A percentile compares a stretch with the other conserved stretches of the same genome.
Conservation (phyloP, 495 filamentous ascomycete species). For the Lophium mytilinum region DNA sequence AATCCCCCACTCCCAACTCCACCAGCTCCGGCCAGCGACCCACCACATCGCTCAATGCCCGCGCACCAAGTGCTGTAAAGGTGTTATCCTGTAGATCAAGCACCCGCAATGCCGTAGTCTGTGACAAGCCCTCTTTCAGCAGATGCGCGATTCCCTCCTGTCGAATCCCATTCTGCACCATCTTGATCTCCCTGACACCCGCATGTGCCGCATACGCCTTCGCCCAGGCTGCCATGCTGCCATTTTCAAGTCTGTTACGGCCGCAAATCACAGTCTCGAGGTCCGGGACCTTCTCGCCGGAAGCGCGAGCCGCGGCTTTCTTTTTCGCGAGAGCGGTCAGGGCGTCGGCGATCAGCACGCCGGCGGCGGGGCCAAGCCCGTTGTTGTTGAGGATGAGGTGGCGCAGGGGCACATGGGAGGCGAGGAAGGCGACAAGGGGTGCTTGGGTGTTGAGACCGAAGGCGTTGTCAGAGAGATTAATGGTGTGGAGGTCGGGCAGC, state of each 20-base stretch:
- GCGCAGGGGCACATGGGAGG: constrained; percentile 73
- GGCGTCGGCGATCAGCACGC: constrained; percentile 74
- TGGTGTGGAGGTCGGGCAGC: constrained; percentile 72
- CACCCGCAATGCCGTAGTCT: constrained; percentile 55
- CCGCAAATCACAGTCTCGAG: constrained; percentile 94
- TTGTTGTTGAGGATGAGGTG: constrained; percentile 97
- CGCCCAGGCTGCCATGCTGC: constrained; percentile 92
- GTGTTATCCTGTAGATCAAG: constrained; percentile 97
- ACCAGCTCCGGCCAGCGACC: constrained; percentile 63
- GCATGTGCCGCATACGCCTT: constrained; percentile 73
- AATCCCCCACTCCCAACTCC: constrained; percentile 87
- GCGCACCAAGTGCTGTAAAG: constrained; percentile 74
- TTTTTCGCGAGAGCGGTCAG: constrained; percentile 67
- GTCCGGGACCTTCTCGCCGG: constrained; percentile 50
- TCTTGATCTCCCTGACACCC: constrained; percentile 73
- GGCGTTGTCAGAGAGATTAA: constrained; percentile 96
- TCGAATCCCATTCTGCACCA: constrained; percentile 97
- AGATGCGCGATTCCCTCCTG: constrained; percentile 81
- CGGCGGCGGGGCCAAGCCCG: constrained; percentile 86
- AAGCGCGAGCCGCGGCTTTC: constrained; percentile 65
- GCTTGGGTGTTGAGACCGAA: constrained; percentile 79
- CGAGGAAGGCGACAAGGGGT: constrained; percentile 62
- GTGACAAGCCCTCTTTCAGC: constrained; percentile 64
- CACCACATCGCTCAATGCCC: constrained; percentile 66
- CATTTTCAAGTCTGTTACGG: constrained; percentile 89